phyloP scores from a whole-genome alignment of 2,329 filamentous ascomycete genomes.

The Gyromitra esculenta region DNA sequence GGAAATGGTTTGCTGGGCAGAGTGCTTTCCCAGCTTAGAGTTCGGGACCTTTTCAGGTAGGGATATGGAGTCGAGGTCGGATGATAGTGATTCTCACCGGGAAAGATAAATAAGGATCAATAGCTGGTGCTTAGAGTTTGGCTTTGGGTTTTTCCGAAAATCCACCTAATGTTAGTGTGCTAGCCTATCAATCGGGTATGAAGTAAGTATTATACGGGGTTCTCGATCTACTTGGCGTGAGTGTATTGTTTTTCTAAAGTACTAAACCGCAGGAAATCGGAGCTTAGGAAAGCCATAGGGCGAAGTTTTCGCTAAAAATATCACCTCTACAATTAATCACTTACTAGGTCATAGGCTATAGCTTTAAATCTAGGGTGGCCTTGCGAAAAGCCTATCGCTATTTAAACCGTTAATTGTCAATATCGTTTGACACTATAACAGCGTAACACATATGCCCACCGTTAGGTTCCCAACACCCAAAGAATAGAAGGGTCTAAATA shows the following conservation, averaged over 20 bases:
- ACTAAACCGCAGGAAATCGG: not conserved
- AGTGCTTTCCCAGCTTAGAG: not conserved
- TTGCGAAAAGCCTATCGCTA: not conserved
- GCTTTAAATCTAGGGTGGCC: not conserved
- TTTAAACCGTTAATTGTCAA: not conserved
- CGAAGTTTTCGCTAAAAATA: slow-evolving; percentile 1
- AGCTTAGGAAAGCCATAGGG: not conserved
- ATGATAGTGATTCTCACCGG: not conserved
- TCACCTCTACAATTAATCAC: not conserved
- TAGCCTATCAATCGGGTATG: slow-evolving; percentile 16
- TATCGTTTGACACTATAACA: not conserved
- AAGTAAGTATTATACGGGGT: not conserved
- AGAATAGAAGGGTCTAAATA: not conserved
- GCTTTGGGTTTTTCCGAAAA: not conserved
- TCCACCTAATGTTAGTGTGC: not conserved
- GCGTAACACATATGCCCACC: not conserved
- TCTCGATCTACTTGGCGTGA: not conserved
- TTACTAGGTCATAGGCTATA: not conserved
- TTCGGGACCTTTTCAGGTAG: not conserved
- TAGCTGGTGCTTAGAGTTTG: not conserved
- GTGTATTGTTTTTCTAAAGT: not conserved
- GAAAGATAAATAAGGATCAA: not conserved
- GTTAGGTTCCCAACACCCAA: not conserved
- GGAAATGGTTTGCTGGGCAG: not conserved
- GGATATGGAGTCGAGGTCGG: slow-evolving; percentile 2